Base-by-base conservation (phyloP, 164 flowering plant species). In the Santalum album region DNA sequence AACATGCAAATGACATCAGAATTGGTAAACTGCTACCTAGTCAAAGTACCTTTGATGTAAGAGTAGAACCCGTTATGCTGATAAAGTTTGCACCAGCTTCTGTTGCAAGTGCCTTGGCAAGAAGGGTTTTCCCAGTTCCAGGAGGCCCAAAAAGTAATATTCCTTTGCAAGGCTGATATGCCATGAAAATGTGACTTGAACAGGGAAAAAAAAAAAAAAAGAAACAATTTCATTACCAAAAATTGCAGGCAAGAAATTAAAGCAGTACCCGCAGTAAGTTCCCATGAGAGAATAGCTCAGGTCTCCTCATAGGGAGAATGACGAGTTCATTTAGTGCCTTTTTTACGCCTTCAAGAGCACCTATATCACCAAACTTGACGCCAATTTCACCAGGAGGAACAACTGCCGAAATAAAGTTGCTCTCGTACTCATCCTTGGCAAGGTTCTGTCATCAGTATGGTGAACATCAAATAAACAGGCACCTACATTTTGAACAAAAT, bases 71-170 rank as follows among this genome's bases (percentile, higher is more conserved):
- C 63, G 99, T 94, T 64, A 94, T 75, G 64, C 97, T 94, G 49
- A 94, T 87, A 69, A 94, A 94, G 72, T 87, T 90, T 25, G 99
- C 99, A 40, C 99, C 96, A 1, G 96, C 96, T 66, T 94, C 99
- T 35, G 99, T 94, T 17, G 99, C 99, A 68, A 94, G 90, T 50
- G 99, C 99, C 65, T 94, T 94, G 25, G 99, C 99, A 57, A 94
- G 84, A 68, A 94, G 99, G 26, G 99, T 94, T 73, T 94, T 94
- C 56, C 99, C 99, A 49, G 97, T 94, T 65, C 99, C 99, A 27
- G 99, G 99, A 51, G 99, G 99, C 24, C 99, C 99, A 76, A 94
- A 94, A 29, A 94, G 92, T 66, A 94, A 68, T 70, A 94, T 82
- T 36, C 99, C 99, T 77, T 90, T 94, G 86, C 97, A 94, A 50